A percentile compares a stretch with the other conserved stretches of the same genome.
Conservation (phyloP, 1,284 basidiomycete genomes). For the Apiotrichum montevideense region DNA sequence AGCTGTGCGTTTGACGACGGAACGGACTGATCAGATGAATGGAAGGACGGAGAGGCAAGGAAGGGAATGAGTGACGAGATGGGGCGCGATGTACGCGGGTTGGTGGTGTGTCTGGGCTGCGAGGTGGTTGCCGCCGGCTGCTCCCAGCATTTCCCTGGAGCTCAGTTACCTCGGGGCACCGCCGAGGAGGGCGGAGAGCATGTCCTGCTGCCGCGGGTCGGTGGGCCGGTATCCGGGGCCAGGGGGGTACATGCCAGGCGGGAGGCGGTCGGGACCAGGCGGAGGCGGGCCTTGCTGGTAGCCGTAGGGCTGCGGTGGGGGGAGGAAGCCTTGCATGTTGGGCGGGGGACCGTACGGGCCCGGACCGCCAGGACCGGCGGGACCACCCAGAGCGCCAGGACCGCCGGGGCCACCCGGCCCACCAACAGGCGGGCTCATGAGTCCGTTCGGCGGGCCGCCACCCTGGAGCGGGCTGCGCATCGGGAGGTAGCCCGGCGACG, state of each 20-base stretch:
- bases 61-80: background rate
- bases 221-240: background rate
- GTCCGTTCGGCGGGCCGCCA: background rate
- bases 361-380: background rate
- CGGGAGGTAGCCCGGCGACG: slow-evolving; percentile 9
- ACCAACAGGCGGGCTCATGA: too few species aligned
- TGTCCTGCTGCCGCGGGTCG: slow-evolving; percentile 29
- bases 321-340: slow-evolving; percentile 18
- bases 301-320: slow-evolving; percentile 12
- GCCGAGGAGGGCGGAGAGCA: slow-evolving; percentile 29
- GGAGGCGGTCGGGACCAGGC: background rate
- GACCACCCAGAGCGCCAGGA: background rate
- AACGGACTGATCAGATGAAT: background rate
- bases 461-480: slow-evolving; percentile 6
- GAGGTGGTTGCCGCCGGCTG: too few species aligned
- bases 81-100: too few species aligned
- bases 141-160: too few species aligned
- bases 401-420: background rate
- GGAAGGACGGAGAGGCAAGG: background rate
- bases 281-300: slow-evolving; percentile 5
- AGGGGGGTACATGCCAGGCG: slow-evolving; percentile 7
- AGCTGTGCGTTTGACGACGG: background rate
- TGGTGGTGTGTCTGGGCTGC: too few species aligned
- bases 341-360: slow-evolving; percentile 8
- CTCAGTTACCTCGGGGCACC: background rate